A percentile compares a stretch with the other conserved stretches of the same genome.
phyloP scores from a whole-genome alignment of 2,329 filamentous ascomycete genomes.

The Neopestalotiopsis rosae region DNA sequence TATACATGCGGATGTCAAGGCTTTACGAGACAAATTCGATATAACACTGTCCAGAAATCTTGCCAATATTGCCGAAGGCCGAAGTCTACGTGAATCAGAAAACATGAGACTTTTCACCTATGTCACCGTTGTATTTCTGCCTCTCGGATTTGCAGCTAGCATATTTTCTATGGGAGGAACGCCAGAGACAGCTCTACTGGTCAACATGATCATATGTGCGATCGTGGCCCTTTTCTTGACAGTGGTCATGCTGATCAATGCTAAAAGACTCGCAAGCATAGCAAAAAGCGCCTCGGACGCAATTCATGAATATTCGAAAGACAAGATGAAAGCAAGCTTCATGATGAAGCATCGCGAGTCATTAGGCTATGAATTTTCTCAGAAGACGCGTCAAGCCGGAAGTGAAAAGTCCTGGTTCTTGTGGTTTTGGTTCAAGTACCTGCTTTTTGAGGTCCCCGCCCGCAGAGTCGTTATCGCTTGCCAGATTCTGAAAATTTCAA shows the following conservation, averaged over 20 bases:
- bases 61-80: conserved; percentile 21
- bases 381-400: neutral
- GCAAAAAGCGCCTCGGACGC: neutral
- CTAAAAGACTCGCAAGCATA: neutral
- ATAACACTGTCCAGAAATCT: neutral
- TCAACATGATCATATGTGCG: conserved; percentile 24
- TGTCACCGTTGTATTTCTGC: conserved; percentile 40
- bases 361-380: neutral
- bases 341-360: neutral
- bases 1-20: conserved; percentile 5
- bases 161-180: conserved; percentile 37
- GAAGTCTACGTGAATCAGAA: conserved; percentile 25
- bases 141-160: conserved; percentile 35
- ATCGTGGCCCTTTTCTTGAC: conserved; percentile 18
- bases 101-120: conserved; percentile 40
- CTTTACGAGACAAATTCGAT: conserved; percentile 6
- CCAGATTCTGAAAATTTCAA: neutral
- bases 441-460: neutral
- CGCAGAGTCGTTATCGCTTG: neutral
- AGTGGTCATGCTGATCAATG: conserved; percentile 15
- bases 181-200: conserved; percentile 24
- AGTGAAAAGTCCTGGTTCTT: neutral
- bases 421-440: neutral
- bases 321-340: neutral
- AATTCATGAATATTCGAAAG: neutral